Base-by-base conservation (phyloP, 768 basidiomycete species). In the Cyclocybe cylindracea region DNA sequence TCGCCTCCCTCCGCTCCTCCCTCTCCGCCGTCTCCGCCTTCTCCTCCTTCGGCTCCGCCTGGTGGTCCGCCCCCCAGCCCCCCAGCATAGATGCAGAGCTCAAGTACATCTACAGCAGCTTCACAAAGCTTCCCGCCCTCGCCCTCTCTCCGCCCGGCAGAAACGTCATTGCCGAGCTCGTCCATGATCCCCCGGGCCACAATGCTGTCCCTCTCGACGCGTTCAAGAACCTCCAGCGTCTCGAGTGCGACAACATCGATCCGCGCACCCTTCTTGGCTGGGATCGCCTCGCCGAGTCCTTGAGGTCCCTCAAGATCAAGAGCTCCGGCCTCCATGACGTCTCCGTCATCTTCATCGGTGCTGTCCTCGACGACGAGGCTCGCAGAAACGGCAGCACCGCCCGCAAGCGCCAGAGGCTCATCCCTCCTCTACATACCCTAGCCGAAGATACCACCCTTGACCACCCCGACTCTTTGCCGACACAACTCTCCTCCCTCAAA, bases 111-210 rank as follows among this genome's bases (percentile, higher is more conserved):
- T 96, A 85, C 73, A 92, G 91, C 65, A 82, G 86, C 64, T 92
- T 96, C 74, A 97, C 92, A 39, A 93, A 90, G 70, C 74, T 97
- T 0, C 94, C 94, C 11, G 87, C 92, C 1, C 75, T 96, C 36
- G 71, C 76, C 6, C 70, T 95, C 49, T 78, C 75, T 53, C 78
- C 86, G 2, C 87, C 89, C 0, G 81, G 81, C 40, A 77, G 78
- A 43, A 84, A 82, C 49, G 70, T 83, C 58, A 85, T 95, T 19
- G 65, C 78, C 5, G 92, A 92, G 64, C 76, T 92, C 9, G 72
- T 78, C 4, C 75, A 80, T 34, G 89, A 92, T 47, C 76, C 85
- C 3, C 85, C 89, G 1, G 82, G 81, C 56, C 78, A 84, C 62
- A 87, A 84, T 60, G 90, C 89, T 10, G 66, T 94, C 11, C 94